Conservation (phyloP, 1,284 basidiomycete species). For the Heliocybe sulcata region DNA sequence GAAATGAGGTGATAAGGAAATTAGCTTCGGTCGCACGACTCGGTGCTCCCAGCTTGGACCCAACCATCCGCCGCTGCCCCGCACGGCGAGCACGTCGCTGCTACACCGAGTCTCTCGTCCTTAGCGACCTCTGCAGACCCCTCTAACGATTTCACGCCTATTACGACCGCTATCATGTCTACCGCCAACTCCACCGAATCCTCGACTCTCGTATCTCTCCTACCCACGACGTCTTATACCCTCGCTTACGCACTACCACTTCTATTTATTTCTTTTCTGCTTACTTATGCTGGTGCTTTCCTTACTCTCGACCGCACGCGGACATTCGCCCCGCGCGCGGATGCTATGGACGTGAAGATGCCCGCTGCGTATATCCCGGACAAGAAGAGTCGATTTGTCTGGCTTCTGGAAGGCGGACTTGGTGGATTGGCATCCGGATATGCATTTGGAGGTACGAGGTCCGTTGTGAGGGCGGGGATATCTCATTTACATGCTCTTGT, state of each 20-base stretch:
- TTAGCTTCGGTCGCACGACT: background rate
- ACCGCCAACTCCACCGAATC: conserved; percentile 13
- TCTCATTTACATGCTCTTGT: background rate
- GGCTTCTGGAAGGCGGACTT: conserved; percentile 49
- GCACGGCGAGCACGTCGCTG: background rate
- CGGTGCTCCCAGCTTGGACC: background rate
- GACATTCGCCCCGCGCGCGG: conserved; percentile 42
- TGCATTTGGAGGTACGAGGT: conserved; percentile 44
- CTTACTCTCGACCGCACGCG: conserved; percentile 61
- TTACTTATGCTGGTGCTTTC: conserved; percentile 59
- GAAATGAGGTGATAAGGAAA: background rate
- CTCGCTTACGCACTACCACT: conserved; percentile 51
- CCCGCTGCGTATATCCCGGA: conserved; percentile 24
- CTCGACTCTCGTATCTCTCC: conserved; percentile 1
- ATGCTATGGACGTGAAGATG: conserved; percentile 20
- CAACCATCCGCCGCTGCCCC: background rate
- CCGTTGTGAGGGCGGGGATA: conserved; percentile 14
- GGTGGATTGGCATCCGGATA: conserved; percentile 55
- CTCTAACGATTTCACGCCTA: background rate
- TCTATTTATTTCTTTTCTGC: conserved; percentile 39
- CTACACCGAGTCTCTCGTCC: background rate
- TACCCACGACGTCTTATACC: conserved; percentile 29
- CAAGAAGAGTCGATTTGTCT: conserved; percentile 21
- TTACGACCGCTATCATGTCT: conserved; percentile 1
- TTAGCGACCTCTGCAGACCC: background rate